Percentiles rank a stretch among this genome's conserved stretches.
Evolutionary conservation across 805 yeast genomes (phyloP).

Genomic region (Sugiyamaella valdiviana): DNA sequence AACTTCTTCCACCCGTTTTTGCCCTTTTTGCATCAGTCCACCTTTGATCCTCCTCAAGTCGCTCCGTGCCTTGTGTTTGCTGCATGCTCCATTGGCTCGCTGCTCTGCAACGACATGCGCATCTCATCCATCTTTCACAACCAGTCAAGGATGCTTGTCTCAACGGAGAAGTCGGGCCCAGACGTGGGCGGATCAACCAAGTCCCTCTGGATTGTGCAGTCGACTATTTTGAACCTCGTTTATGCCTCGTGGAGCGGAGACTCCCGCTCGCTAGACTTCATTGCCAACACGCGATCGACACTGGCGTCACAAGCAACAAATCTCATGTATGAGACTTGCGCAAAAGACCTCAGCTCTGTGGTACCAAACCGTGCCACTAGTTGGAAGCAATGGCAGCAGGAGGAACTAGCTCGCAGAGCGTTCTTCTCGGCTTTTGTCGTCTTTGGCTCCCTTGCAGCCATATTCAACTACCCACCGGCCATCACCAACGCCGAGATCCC

Average conservation of each 20-base stretch:
- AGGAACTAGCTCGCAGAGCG: slow-evolving; percentile 28
- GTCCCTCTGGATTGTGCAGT: slow-evolving; percentile 30
- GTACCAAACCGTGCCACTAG: neutral
- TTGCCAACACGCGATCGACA: slow-evolving; percentile 23
- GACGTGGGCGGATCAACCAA: too few relatives aligned
- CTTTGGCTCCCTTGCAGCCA: slow-evolving; percentile 26
- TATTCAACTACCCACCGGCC: slow-evolving; percentile 27
- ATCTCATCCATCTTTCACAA: slow-evolving; percentile 26
- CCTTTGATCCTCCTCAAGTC: slow-evolving; percentile 27
- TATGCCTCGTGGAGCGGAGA: slow-evolving; percentile 31
- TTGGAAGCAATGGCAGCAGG: slow-evolving; percentile 27
- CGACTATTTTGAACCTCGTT: slow-evolving; percentile 25
- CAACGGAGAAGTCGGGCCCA: neutral
- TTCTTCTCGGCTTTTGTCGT: slow-evolving; percentile 28
- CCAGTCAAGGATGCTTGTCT: slow-evolving; percentile 25
- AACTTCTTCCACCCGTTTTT: slow-evolving; percentile 29
- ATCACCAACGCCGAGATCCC: slow-evolving; percentile 20
- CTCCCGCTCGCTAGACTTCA: slow-evolving; percentile 27
- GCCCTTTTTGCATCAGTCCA: slow-evolving; percentile 31
- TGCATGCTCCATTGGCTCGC: slow-evolving; percentile 32
- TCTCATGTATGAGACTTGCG: slow-evolving; percentile 9
- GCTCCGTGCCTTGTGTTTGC: slow-evolving; percentile 31
- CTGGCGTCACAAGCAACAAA: slow-evolving; percentile 16
- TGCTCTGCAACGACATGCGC: slow-evolving; percentile 24
- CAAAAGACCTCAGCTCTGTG: neutral